Evolutionary conservation across 2,329 filamentous ascomycete species (phyloP).

Genomic region (Pyricularia grisea): DNA sequence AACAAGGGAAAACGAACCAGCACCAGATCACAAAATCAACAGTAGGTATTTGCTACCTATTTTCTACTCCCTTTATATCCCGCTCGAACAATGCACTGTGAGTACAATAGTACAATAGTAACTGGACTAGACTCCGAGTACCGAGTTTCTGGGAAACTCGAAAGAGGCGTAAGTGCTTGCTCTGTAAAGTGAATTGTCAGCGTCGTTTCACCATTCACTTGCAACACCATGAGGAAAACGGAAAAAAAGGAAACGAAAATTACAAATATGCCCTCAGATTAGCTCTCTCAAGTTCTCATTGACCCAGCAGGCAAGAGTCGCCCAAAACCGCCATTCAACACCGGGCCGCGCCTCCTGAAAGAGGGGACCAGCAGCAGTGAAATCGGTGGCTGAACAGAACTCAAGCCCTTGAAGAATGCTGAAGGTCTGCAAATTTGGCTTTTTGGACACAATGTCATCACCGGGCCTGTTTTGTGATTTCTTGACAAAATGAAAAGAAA

Average conservation of each 20-base stretch:
- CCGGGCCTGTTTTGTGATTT: slow-evolving; percentile 16
- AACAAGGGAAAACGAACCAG: too few species aligned
- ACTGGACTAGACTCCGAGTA: background rate
- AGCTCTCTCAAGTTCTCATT: slow-evolving; percentile 31
- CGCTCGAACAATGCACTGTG: background rate
- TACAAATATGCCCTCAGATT: slow-evolving; percentile 25
- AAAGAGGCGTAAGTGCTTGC: background rate
- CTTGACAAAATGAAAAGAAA: background rate
- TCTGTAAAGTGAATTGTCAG: background rate
- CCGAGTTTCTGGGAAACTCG: background rate
- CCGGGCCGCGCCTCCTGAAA: slow-evolving; percentile 4
- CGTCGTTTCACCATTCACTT: background rate
- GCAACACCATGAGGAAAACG: background rate
- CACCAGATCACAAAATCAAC: too few species aligned
- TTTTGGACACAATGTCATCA: slow-evolving; percentile 28
- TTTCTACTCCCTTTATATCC: background rate
- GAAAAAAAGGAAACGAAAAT: background rate
- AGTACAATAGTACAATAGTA: background rate
- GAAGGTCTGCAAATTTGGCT: slow-evolving; percentile 30
- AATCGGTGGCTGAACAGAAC: background rate
- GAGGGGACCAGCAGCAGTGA: slow-evolving; percentile 6
- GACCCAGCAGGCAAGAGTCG: slow-evolving; percentile 19
- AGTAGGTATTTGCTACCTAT: background rate
- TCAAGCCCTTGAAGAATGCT: background rate
- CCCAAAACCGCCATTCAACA: background rate